phyloP scores from a whole-genome alignment of 2,329 filamentous ascomycete species.

The Pseudocercospora macadamiae region DNA sequence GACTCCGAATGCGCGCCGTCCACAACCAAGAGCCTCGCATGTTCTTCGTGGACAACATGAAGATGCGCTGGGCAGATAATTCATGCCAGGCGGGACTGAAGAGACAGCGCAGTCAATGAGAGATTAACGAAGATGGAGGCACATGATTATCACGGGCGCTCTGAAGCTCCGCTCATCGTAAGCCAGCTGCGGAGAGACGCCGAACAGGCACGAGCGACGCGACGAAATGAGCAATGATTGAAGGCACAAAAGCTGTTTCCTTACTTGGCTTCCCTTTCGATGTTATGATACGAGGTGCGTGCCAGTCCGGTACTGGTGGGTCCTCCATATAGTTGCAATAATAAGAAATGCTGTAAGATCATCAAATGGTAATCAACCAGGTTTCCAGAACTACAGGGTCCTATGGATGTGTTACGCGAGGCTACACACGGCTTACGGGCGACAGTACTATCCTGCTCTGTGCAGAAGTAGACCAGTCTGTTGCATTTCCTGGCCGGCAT shows the following conservation, averaged over 20 bases:
- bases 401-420: too few relatives aligned
- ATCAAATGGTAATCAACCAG: too few relatives aligned
- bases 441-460: too few relatives aligned
- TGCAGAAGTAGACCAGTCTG: too few relatives aligned
- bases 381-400: too few relatives aligned
- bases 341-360: background rate
- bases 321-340: slow-evolving; percentile 14
- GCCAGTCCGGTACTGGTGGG: background rate
- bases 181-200: background rate
- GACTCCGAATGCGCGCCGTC: slow-evolving; percentile 54
- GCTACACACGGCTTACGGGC: too few relatives aligned
- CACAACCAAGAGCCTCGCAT: slow-evolving; percentile 40
- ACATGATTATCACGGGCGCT: background rate
- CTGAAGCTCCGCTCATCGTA: background rate
- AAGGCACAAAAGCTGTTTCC: background rate
- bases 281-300: background rate
- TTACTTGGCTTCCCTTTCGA: background rate
- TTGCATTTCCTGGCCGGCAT: too few relatives aligned
- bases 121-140: too few relatives aligned
- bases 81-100: slow-evolving; percentile 62
- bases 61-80: slow-evolving; percentile 54
- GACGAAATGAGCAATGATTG: background rate
- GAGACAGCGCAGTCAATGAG: slow-evolving; percentile 46
- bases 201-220: background rate
- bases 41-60: slow-evolving; percentile 54